These are phyloP conservation scores for Forsythia suspensa DNA, from an alignment of 257 asterid genomes.

Conservation along the genomic window DNA sequence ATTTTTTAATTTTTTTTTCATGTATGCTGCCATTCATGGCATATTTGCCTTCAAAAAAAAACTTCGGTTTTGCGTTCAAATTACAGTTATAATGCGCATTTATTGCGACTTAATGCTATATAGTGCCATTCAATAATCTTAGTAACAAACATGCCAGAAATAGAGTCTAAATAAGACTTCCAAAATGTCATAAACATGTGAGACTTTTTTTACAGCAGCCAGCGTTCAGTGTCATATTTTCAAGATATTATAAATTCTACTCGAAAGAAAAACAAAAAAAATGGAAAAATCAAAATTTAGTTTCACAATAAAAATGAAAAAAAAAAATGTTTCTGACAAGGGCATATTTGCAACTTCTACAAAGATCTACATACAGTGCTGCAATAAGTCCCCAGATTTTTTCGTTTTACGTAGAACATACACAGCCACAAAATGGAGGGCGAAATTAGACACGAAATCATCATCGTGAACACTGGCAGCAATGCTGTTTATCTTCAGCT, in stretches of 20 bases:
- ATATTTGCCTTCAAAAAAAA: not conserved
- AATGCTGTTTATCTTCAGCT: conserved; percentile 24
- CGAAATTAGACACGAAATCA: conserved; percentile 22
- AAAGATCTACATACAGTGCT: conserved; percentile 19
- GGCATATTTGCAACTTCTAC: conserved; percentile 34
- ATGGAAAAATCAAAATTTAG: conserved; percentile 2
- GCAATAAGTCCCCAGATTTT: conserved; percentile 21
- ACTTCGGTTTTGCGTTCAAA: not conserved
- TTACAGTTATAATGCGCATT: not conserved
- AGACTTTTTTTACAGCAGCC: too few relatives aligned
- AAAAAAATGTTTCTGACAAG: not conserved
- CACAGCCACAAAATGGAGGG: conserved; percentile 21
- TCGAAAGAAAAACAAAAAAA: not conserved
- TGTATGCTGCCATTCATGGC: not conserved
- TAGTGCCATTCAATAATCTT: not conserved
- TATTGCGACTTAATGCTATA: not conserved
- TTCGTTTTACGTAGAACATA: not conserved
- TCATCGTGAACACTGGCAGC: conserved; percentile 28
- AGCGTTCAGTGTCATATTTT: too few relatives aligned
- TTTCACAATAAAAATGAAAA: conserved; percentile 1
- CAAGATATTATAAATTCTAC: not conserved
- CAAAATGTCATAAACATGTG: not conserved
- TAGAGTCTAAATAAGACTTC: not conserved
- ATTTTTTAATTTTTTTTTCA: not conserved
- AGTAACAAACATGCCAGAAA: not conserved